These are phyloP conservation scores for Geum urbanum DNA, from an alignment of 306 rosid species.

Conservation along the genomic window DNA sequence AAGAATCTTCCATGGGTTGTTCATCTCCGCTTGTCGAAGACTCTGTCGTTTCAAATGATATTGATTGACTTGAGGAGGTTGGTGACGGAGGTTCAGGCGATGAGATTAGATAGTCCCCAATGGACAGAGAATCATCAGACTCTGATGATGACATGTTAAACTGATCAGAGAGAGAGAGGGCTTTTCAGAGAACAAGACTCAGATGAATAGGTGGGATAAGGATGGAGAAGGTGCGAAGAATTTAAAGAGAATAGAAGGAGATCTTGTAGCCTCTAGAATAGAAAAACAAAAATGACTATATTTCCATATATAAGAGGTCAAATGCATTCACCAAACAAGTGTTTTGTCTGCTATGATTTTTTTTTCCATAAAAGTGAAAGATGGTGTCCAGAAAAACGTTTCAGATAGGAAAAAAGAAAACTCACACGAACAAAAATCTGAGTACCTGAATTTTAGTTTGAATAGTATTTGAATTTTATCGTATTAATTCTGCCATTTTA, in stretches of 20 bases:
- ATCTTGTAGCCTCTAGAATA: neutral
- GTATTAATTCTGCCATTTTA: neutral
- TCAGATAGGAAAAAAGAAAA: neutral
- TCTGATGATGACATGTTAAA: neutral
- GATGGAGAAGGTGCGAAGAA: neutral
- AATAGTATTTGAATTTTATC: neutral
- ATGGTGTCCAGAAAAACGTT: neutral
- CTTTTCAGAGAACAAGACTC: neutral
- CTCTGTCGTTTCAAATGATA: neutral
- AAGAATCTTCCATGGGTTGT: neutral
- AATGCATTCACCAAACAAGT: neutral
- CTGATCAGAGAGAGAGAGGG: neutral
- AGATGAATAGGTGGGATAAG: neutral
- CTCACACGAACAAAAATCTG: neutral
- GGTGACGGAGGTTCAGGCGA: no score
- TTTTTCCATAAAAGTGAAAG: neutral
- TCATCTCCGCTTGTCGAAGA: no score
- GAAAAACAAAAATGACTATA: neutral
- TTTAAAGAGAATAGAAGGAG: neutral
- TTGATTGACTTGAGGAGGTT: neutral
- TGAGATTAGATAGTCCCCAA: no score
- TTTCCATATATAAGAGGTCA: neutral
- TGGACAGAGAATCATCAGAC: no score
- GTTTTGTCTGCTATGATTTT: neutral
- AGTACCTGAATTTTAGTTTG: neutral